phyloP scores from a whole-genome alignment of 805 yeast species.

The Candida xiaguanensis region DNA sequence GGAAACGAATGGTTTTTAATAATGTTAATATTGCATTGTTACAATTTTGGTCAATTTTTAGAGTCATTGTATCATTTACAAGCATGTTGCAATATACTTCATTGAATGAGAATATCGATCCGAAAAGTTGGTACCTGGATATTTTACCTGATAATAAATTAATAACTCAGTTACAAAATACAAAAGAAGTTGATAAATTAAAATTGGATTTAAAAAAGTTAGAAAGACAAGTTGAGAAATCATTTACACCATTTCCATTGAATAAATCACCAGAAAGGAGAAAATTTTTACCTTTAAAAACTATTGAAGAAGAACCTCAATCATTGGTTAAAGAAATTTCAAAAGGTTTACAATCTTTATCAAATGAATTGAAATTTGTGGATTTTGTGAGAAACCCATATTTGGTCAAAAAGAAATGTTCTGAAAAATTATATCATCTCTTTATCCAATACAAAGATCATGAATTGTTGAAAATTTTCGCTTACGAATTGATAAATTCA shows the following conservation, averaged over 20 bases:
- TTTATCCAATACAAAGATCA: conserved; percentile 3
- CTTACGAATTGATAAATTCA: conserved; percentile 15
- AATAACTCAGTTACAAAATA: conserved; percentile 7
- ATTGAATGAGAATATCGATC: conserved; percentile 5
- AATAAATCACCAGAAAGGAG: background rate
- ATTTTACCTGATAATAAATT: too few species aligned
- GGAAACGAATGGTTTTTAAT: conserved; percentile 26
- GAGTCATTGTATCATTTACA: conserved; percentile 8
- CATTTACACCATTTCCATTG: conserved; percentile 10
- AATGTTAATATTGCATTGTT: conserved; percentile 35
- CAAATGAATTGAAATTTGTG: conserved; percentile 2
- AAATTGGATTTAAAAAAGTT: conserved; percentile 7
- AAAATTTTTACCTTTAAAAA: conserved; percentile 6
- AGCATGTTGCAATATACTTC: conserved; percentile 9
- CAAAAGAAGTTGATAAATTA: conserved; percentile 7
- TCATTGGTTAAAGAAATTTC: background rate
- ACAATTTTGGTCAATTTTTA: conserved; percentile 14
- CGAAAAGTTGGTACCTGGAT: conserved; percentile 8
- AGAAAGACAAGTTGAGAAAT: conserved; percentile 1
- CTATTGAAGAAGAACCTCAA: conserved; percentile 9
- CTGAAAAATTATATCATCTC: background rate
- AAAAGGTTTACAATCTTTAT: background rate
- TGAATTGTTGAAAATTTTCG: conserved; percentile 1
- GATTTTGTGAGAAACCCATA: conserved; percentile 7
- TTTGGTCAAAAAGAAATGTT: background rate